Percentiles rank a stretch among this genome's conserved stretches.
Conservation (phyloP, 208 protist genomes). For the Trichomonas tenax region DNA sequence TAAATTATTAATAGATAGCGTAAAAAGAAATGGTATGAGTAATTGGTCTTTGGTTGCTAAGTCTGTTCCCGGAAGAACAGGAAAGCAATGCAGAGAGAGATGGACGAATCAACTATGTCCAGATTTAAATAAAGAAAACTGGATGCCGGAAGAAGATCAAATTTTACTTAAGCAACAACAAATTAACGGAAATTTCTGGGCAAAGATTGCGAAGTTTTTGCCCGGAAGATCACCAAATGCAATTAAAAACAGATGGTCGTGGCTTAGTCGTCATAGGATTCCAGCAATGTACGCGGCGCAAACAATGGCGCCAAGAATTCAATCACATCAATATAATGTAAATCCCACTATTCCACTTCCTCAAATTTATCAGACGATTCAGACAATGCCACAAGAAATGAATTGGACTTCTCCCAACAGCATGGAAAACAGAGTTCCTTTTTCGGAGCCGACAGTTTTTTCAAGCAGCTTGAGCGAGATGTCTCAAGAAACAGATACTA, state of each 20-base stretch:
- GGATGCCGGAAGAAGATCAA: background rate
- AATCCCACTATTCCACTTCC: background rate
- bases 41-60: background rate
- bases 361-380: background rate
- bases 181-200: background rate
- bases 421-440: background rate
- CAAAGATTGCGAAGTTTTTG: background rate
- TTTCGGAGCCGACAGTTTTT: background rate
- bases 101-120: constrained; percentile 6
- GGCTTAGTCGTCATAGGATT: background rate
- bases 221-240: background rate
- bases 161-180: background rate
- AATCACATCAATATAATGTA: background rate
- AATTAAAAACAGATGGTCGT: background rate
- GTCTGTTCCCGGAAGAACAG: background rate
- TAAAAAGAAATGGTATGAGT: background rate
- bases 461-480: background rate
- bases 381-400: background rate
- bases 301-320: background rate
- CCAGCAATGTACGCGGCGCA: background rate
- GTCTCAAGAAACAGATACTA: background rate
- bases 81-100: background rate
- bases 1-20: background rate
- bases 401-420: background rate
- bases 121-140: background rate